Base-by-base conservation (phyloP, 176 grass and related monocot species). In the Panicum miliaceum region DNA sequence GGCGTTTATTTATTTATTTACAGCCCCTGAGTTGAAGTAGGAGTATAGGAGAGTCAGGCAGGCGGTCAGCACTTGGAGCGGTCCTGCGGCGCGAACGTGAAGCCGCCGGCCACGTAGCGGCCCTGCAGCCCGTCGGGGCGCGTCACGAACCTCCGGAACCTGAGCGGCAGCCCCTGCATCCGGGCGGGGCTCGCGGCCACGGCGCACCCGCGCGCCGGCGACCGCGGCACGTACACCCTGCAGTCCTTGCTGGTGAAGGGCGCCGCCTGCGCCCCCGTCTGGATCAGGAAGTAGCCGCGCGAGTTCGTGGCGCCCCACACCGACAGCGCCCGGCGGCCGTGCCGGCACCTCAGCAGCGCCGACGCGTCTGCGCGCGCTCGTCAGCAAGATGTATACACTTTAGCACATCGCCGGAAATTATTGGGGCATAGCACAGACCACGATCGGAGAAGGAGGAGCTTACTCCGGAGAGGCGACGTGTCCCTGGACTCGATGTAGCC, bases 211-310 rank as follows among this genome's bases (percentile, higher is more conserved):
- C 48, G 40, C 47, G 60, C 46, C 48, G 85, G 88, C 34, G 93
- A 90, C 47, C 56, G 60, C 9, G 40, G 61, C 47, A 92, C 75
- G 42, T 86, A 92, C 40, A 92, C 79, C 68, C 47, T 85, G 88
- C 93, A 95, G 45, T 86, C 27, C 14, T 0, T 58, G 85, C 82
- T 90, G 2, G 75, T 86, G 93, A 95, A 95, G 26, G 58, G 51
- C 40, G 88, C 86, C 46, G 73, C 62, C 85, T 84, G 75, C 77
- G 35, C 10, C 65, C 72, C 73, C 82, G 93, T 95, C 85, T 89
- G 75, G 71, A 90, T 77, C 85, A 82, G 66, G 83, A 95, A 95
- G 82, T 92, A 82, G 54, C 93, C 93, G 15, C 9, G 34, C 41
- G 63, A 35, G 85, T 95, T 69, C 77, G 90, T 82, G 1, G 26